Base-by-base conservation (phyloP, 2,329 filamentous ascomycete genomes). In the Stagonosporopsis vannaccii region DNA sequence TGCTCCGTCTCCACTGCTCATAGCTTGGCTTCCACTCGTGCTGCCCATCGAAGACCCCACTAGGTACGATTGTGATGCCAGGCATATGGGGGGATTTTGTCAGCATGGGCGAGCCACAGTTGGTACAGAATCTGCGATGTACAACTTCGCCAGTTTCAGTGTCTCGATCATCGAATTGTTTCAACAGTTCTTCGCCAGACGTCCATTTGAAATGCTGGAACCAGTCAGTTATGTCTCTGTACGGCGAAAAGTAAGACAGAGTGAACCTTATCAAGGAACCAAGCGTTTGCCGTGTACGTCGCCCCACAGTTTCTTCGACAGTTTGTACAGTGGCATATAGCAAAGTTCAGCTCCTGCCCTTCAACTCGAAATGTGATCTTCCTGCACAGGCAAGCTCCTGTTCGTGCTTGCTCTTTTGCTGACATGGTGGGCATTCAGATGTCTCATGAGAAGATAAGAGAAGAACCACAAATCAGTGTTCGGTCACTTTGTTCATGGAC, bases 21-120 rank as follows among this genome's bases (percentile, higher is more conserved):
- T 56, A 56, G 42, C 41, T 56, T 17, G 53, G 53, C 42, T 42
- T 51, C 53, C 53, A 56, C 1, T 51, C 23, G 6, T 56, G 53
- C 12, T 37, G 8, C n/a, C 53, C 53, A 12, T 56, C 53, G 22
- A 51, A 56, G 17, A 36, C 41, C 11, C 53, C 53, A 12, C 53
- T 56, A 15, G 53, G 53, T 9, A 56, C 20, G 13, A 56, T 51
- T 2, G 41, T 30, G 12, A 51, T 47, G 7, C 53, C 53, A 7
- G 53, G 47, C 53, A 56, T 51, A 20, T 47, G 53, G 15, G 53
- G 53, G 11, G 41, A 51, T 15, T 28, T 51, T 3, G 47, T 51
- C 53, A 56, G 25, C 47, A 56, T 56, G 6, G 53, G 47, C 5
- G 47, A 51, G 8, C 53, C 53, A 30, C 53, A 56, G 37, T 56